A percentile compares a stretch with the other conserved stretches of the same genome.
These are phyloP conservation scores for Vanrija sp. DNA, from an alignment of 1,284 basidiomycete genomes.

Conservation along the genomic window DNA sequence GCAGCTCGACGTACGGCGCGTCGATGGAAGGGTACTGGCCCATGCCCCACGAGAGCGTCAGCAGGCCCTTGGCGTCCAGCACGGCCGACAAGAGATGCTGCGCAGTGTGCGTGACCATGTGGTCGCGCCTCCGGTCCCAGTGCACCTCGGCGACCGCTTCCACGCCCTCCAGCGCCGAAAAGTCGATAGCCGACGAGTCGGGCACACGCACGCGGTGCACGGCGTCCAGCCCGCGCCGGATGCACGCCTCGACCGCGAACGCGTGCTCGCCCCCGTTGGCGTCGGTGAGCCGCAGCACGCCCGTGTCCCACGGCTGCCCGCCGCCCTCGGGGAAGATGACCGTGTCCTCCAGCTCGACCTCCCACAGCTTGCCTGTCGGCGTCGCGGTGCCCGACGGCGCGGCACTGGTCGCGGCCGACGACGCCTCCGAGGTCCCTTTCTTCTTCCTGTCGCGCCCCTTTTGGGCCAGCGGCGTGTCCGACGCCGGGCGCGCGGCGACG, in stretches of 20 bases:
- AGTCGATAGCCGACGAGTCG: slow-evolving; percentile 41
- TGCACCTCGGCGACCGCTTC: slow-evolving; percentile 61
- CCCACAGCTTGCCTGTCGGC: slow-evolving; percentile 36
- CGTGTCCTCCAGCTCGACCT: slow-evolving; percentile 70
- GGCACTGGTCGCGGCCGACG: slow-evolving; percentile 2
- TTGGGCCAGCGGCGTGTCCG: slow-evolving; percentile 29
- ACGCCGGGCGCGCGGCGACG: slow-evolving; percentile 21
- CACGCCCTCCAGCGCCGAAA: slow-evolving; percentile 50
- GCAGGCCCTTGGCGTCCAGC: slow-evolving; percentile 66
- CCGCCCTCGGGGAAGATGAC: slow-evolving; percentile 87
- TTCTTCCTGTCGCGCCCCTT: slow-evolving; percentile 38
- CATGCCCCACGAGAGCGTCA: slow-evolving; percentile 71
- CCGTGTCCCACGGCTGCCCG: slow-evolving; percentile 77
- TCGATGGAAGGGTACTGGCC: slow-evolving; percentile 58
- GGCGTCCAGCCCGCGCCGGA: slow-evolving; percentile 68
- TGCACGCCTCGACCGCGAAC: slow-evolving; percentile 67
- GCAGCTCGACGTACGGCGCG: slow-evolving; percentile 70
- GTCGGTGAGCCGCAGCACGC: slow-evolving; percentile 53
- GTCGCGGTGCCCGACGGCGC: slow-evolving; percentile 4
- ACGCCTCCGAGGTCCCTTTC: slow-evolving; percentile 14
- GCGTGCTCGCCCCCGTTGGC: slow-evolving; percentile 45
- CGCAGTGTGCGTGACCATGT: slow-evolving; percentile 77
- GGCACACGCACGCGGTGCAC: slow-evolving; percentile 66
- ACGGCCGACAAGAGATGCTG: slow-evolving; percentile 81
- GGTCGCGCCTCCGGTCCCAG: slow-evolving; percentile 69